phyloP scores from a whole-genome alignment of 164 flowering plant species.

The Nelumbo lutea region DNA sequence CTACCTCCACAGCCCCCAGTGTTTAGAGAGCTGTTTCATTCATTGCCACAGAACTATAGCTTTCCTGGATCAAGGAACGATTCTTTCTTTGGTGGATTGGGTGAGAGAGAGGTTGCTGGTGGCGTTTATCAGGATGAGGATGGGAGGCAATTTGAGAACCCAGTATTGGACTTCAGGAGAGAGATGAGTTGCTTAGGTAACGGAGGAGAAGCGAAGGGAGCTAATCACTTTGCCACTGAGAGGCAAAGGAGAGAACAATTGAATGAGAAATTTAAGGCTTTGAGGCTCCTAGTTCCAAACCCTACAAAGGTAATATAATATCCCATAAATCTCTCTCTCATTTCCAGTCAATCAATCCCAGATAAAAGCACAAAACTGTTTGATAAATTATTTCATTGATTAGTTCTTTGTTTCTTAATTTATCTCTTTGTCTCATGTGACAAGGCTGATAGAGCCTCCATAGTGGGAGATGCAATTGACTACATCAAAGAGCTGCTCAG shows the following conservation, averaged over 20 bases:
- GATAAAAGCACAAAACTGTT: too few species aligned
- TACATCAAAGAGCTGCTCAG: slow-evolving; percentile 80
- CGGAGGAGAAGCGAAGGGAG: slow-evolving; percentile 21
- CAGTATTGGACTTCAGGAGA: slow-evolving; percentile 54
- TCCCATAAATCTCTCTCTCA: background rate
- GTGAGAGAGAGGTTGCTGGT: slow-evolving; percentile 38
- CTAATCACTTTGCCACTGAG: slow-evolving; percentile 67
- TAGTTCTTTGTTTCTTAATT: background rate
- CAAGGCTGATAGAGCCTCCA: slow-evolving; percentile 80
- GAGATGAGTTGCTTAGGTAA: slow-evolving; percentile 25
- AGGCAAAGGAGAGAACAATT: slow-evolving; percentile 68
- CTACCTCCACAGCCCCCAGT: slow-evolving; percentile 73
- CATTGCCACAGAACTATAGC: slow-evolving; percentile 48
- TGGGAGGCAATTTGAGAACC: slow-evolving; percentile 39
- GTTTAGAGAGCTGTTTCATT: slow-evolving; percentile 54
- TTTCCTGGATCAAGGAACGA: slow-evolving; percentile 26
- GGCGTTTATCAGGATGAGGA: slow-evolving; percentile 32
- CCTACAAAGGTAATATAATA: slow-evolving; percentile 64
- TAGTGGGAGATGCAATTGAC: slow-evolving; percentile 81
- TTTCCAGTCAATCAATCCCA: background rate
- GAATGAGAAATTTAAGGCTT: slow-evolving; percentile 47
- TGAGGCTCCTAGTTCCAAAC: slow-evolving; percentile 58
- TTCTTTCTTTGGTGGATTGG: slow-evolving; percentile 45
- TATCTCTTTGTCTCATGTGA: background rate
- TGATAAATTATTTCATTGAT: too few species aligned